Percentiles rank a stretch among this genome's conserved stretches.
Conservation (phyloP, 139 green algal species). For the Pleodorina starrii region DNA sequence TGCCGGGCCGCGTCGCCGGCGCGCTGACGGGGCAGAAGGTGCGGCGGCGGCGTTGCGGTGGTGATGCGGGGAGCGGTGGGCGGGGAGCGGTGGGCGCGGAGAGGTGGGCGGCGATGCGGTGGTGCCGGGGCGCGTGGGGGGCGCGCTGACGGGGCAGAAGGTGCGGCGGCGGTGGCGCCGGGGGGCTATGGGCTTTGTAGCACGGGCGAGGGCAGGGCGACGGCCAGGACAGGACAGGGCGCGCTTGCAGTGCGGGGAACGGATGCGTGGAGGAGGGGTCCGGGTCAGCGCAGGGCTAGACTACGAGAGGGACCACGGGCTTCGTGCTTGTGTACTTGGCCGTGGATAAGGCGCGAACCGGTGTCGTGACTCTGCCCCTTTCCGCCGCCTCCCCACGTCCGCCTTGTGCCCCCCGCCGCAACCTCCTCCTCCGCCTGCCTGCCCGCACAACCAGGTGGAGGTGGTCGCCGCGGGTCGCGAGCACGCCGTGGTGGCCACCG, state of each 20-base stretch:
- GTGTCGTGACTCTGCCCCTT: neutral
- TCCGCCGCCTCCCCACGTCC: neutral
- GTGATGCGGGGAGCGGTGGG: neutral
- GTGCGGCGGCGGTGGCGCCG: conserved; percentile 3
- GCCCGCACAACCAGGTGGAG: conserved; percentile 25
- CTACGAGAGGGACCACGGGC: neutral
- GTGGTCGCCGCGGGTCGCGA: conserved; percentile 70
- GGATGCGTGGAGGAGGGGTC: neutral
- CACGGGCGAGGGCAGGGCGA: neutral
- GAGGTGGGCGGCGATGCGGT: conserved; percentile 36
- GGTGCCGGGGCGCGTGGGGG: conserved; percentile 17
- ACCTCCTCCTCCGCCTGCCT: neutral
- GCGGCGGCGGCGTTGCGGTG: neutral
- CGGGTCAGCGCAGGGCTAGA: neutral
- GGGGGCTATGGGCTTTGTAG: neutral
- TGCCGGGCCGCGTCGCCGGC: conserved; percentile 36
- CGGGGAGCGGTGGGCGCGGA: no score
- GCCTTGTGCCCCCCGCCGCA: neutral
- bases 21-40: conserved; percentile 40
- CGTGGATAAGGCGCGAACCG: neutral
- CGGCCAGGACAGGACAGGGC: no score
- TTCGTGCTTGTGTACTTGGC: neutral
- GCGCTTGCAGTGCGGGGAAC: no score
- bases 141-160: conserved; percentile 18
- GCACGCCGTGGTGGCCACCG: conserved; percentile 67